Evolutionary conservation across 768 basidiomycete species (phyloP).

Genomic region (Favolaschia claudopus): DNA sequence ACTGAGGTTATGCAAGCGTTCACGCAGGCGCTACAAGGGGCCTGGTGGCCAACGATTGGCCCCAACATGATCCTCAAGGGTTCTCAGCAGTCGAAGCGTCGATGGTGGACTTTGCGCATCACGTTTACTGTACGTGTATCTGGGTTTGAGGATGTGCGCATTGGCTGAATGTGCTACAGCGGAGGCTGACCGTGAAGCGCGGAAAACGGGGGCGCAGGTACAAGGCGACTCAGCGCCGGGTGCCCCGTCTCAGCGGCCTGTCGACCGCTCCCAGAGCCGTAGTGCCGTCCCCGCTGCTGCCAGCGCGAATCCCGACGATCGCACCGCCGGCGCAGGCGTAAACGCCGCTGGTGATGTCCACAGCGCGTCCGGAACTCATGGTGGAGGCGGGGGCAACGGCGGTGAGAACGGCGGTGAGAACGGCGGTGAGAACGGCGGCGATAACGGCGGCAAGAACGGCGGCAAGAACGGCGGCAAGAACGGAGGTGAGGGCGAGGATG

Average conservation of each 20-base stretch:
- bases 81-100: not conserved
- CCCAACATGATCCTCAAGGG: not conserved
- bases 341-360: no score
- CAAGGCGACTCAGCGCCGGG: not conserved
- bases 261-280: no score
- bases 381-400: no score
- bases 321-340: no score
- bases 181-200: not conserved
- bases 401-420: no score
- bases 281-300: no score
- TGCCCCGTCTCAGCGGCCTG: not conserved
- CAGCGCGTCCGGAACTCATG: no score
- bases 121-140: not conserved
- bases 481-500: no score
- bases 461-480: no score
- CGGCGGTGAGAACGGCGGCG: no score
- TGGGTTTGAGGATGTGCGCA: not conserved
- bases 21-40: not conserved
- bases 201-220: not conserved
- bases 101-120: constrained; percentile 4
- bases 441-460: no score
- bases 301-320: no score
- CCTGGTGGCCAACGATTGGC: not conserved
- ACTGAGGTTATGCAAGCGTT: not conserved
- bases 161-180: not conserved